Base-by-base conservation (phyloP, 768 basidiomycete genomes). In the Agaricus subrufescens region DNA sequence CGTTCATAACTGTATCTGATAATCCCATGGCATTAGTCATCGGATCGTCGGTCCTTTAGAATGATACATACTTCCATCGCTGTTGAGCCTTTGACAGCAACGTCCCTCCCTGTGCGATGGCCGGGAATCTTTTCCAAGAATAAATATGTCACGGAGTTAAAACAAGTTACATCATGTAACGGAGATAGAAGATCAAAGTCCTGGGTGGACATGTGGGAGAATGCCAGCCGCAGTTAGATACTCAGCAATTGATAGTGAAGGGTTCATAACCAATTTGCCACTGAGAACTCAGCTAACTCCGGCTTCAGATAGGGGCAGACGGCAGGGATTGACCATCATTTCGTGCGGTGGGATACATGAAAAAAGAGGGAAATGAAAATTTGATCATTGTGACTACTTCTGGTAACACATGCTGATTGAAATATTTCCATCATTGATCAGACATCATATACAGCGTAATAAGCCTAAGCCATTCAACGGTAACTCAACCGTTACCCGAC, bases 401-500 rank as follows among this genome's bases (percentile, higher is more conserved):
- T 19, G 19, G 19, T 19, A 19, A 19, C 19, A 19, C 19, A 19
- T 19, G 19, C 19, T 19, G 19, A 19, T 19, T 19, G 19, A 19
- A 19, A 19, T 19, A 19, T 19, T 19, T 19, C 19, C 19, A 19
- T 19, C 19, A 19, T 19, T 19, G 19, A 19, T 19, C 19, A 19
- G 19, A 19, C 19, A 19, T 19, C 19, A 19, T 19, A 19, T 19
- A 19, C 19, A 19, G 19, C 19, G 19, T 19, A 19, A 19, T 19
- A 19, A 19, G 19, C 19, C 34, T 7, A 34, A 34, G 34, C 8
- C 34, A 7, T 7, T 7, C 8, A 34, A 19, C 55, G 54, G 54
- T 34, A 48, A 56, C 54, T 56, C 54, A 56, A 56, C 10, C 23
- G 45, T n/a, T 30, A 14, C 55, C 55, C 40, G 46, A 31, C 12